phyloP scores from a whole-genome alignment of 441 rosid species.

The Bruguiera hainesii region DNA sequence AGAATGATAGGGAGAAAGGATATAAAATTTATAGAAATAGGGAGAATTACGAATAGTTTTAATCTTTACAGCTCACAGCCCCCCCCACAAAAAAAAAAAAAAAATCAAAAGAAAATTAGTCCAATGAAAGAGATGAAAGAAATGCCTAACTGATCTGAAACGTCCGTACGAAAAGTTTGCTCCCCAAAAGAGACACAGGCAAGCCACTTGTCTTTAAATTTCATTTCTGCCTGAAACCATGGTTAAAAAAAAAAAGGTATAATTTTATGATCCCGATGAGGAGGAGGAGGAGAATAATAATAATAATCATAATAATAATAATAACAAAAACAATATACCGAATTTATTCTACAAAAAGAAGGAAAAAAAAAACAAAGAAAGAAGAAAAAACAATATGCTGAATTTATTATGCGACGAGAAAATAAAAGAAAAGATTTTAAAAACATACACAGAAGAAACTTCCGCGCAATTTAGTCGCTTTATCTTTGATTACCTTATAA shows the following conservation, averaged over 20 bases:
- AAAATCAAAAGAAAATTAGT: neutral
- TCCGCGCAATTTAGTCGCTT: no score
- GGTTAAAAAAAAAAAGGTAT: neutral
- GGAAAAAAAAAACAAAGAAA: neutral
- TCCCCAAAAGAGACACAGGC: slow-evolving; percentile 90
- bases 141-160: slow-evolving; percentile 61
- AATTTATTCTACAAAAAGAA: neutral
- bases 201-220: slow-evolving; percentile 78
- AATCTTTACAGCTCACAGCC: no score
- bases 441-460: no score
- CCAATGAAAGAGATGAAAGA: neutral
- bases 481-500: no score
- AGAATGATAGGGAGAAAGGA: neutral
- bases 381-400: no score
- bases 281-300: no score
- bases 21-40: no score
- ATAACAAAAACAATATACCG: neutral
- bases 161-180: slow-evolving; percentile 70
- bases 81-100: neutral
- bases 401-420: no score
- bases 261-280: no score
- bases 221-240: slow-evolving; percentile 66
- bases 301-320: neutral
- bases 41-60: no score
- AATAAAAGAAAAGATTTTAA: no score